These are phyloP conservation scores for Oryza nivara DNA, from an alignment of 176 grass and related monocot species.

Conservation along the genomic window DNA sequence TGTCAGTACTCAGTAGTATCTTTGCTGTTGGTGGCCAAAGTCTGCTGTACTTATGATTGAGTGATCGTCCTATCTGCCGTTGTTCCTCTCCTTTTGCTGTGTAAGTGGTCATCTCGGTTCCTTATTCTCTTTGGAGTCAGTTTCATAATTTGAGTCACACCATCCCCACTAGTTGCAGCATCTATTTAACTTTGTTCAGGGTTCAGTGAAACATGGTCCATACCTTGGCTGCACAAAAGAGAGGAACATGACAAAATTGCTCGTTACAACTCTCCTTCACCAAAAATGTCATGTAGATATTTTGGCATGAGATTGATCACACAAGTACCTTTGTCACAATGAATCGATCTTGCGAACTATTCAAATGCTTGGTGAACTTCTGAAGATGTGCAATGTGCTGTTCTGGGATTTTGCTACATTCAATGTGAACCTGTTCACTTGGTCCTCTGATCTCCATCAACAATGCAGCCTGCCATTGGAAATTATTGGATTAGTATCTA, in stretches of 20 bases:
- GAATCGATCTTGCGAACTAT: constrained; percentile 14
- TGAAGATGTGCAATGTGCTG: constrained; percentile 23
- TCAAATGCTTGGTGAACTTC: background rate
- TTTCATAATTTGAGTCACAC: constrained; percentile 13
- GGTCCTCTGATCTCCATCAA: constrained; percentile 5
- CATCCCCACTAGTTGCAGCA: constrained; percentile 27
- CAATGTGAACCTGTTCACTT: constrained; percentile 8
- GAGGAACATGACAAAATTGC: background rate
- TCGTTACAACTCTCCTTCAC: constrained; percentile 13
- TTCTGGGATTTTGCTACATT: constrained; percentile 12
- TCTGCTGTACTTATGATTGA: constrained; percentile 51
- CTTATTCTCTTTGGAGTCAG: constrained; percentile 40
- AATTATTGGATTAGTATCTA: constrained; percentile 17
- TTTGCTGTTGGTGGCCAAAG: constrained; percentile 41
- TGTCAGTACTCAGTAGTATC: constrained; percentile 49
- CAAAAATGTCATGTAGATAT: background rate
- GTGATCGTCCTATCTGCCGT: constrained; percentile 38
- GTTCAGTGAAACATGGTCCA: constrained; percentile 38
- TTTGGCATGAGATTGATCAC: constrained; percentile 10
- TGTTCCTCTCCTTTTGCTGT: constrained; percentile 29
- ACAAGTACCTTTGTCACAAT: background rate
- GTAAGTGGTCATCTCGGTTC: constrained; percentile 30
- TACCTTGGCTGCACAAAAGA: constrained; percentile 34
- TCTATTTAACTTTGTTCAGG: constrained; percentile 24
- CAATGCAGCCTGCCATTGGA: constrained; percentile 18